phyloP scores from a whole-genome alignment of 2,329 filamentous ascomycete genomes.

The Fusarium musae region DNA sequence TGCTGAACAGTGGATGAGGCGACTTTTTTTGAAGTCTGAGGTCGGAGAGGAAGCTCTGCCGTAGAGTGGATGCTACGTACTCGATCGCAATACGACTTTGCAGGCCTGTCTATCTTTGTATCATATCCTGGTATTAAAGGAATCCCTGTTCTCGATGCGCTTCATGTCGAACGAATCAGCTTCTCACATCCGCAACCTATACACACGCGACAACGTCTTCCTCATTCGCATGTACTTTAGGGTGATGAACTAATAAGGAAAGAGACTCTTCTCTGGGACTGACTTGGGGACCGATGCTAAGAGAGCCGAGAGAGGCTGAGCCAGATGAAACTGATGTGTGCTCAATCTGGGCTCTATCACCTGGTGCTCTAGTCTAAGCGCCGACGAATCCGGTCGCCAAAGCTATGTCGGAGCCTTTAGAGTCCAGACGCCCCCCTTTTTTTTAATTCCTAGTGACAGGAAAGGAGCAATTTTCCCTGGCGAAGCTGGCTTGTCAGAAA shows the following conservation, averaged over 20 bases:
- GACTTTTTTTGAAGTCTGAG: conserved; percentile 4
- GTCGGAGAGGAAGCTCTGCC: background rate
- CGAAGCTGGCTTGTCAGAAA: conserved; percentile 6
- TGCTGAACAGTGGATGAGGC: conserved; percentile 6
- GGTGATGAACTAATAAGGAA: conserved; percentile 3
- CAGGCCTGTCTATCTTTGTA: conserved; percentile 2
- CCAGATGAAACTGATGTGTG: conserved; percentile 26
- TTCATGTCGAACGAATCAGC: conserved; percentile 34
- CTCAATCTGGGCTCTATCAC: background rate
- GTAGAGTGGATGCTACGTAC: conserved; percentile 13
- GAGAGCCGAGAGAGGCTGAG: conserved; percentile 37
- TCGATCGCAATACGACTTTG: conserved; percentile 16
- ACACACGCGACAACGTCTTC: conserved; percentile 27
- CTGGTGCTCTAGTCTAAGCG: conserved; percentile 16
- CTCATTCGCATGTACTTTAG: background rate
- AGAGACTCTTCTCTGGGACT: conserved; percentile 10
- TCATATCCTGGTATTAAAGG: conserved; percentile 3
- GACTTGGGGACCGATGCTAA: conserved; percentile 10
- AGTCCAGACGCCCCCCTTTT: conserved; percentile 26
- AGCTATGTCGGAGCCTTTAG: conserved; percentile 11
- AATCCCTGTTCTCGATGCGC: conserved; percentile 15
- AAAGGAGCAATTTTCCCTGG: conserved; percentile 2
- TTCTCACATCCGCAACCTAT: conserved; percentile 9
- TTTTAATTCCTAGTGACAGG: background rate
- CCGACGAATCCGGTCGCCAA: conserved; percentile 37